Percentiles rank a stretch among this genome's conserved stretches.
Conservation (phyloP, 306 rosid genomes). For the Castanopsis chinensis region DNA sequence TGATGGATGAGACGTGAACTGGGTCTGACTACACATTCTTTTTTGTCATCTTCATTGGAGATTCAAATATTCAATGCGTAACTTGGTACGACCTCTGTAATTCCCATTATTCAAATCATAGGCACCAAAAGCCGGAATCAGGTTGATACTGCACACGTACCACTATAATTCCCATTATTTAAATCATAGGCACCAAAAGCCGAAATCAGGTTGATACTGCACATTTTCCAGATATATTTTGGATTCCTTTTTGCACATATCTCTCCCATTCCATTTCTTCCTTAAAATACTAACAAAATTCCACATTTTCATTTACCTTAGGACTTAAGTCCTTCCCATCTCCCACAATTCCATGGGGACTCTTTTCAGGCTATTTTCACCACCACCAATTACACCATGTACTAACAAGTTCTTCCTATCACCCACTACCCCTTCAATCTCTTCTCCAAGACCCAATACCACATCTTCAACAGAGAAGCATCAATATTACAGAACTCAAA, state of each 20-base stretch:
- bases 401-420: conserved; percentile 25
- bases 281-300: background rate
- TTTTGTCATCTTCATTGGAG: background rate
- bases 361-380: conserved; percentile 22
- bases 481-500: conserved; percentile 9
- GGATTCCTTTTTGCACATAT: conserved; percentile 45
- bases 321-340: conserved; percentile 9
- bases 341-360: conserved; percentile 35
- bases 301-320: background rate
- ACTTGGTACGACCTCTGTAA: background rate
- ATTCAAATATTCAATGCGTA: background rate
- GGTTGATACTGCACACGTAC: too few species aligned
- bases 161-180: background rate
- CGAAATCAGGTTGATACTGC: too few species aligned
- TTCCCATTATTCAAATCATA: background rate
- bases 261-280: conserved; percentile 14
- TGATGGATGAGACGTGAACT: too few species aligned
- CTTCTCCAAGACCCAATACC: conserved; percentile 19
- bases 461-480: conserved; percentile 24
- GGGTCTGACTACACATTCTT: too few species aligned
- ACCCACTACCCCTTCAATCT: conserved; percentile 17
- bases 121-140: background rate
- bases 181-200: background rate
- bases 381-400: conserved; percentile 17
- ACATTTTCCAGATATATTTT: background rate